phyloP scores from a whole-genome alignment of 768 basidiomycete species.

The Boletus edulis region DNA sequence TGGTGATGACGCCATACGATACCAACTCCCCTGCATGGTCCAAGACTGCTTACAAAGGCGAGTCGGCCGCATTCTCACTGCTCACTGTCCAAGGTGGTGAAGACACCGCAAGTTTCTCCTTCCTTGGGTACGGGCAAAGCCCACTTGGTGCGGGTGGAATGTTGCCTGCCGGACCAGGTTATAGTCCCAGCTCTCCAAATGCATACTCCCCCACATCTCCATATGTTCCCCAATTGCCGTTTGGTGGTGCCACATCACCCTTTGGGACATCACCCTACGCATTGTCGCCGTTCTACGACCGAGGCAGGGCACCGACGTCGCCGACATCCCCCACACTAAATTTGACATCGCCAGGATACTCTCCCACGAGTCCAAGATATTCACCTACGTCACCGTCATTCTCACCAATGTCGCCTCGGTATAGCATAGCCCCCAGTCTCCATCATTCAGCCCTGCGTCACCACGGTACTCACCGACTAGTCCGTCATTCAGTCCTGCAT shows the following conservation, averaged over 20 bases:
- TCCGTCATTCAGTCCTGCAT: conserved; percentile 90
- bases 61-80: conserved; percentile 35
- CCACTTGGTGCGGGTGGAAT: conserved; percentile 81
- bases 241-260: conserved; percentile 77
- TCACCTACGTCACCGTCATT: conserved; percentile 83
- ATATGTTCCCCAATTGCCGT: conserved; percentile 83
- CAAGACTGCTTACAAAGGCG: too few species aligned
- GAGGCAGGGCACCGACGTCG: conserved; percentile 64
- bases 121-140: conserved; percentile 80
- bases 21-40: too few species aligned
- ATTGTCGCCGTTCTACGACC: conserved; percentile 80
- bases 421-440: conserved; percentile 75
- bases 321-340: conserved; percentile 80
- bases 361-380: conserved; percentile 76
- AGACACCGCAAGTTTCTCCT: conserved; percentile 72
- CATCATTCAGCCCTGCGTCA: conserved; percentile 87
- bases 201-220: conserved; percentile 89
- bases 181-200: conserved; percentile 90
- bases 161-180: conserved; percentile 86
- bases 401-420: conserved; percentile 82
- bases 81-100: conserved; percentile 85
- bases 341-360: conserved; percentile 72
- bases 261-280: conserved; percentile 80
- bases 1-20: too few species aligned
- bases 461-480: conserved; percentile 88